Conservation (phyloP, 345 rosid genomes). For the Microthlaspi erraticum region DNA sequence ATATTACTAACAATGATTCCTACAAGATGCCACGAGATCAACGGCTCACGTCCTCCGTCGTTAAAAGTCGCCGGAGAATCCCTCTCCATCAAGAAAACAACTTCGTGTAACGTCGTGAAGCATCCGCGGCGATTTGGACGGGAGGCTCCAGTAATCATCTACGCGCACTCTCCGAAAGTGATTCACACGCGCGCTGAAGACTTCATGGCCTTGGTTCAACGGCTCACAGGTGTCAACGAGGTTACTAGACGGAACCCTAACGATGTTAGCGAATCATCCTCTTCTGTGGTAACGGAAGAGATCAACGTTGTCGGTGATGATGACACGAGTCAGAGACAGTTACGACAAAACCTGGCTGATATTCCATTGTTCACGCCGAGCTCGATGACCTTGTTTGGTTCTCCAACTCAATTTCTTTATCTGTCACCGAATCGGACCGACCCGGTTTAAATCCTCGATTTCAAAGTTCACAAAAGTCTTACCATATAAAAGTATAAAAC, state of each 20-base stretch:
- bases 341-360: conserved; percentile 27
- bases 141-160: conserved; percentile 62
- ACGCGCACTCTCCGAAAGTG: conserved; percentile 68
- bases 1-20: conserved; percentile 47
- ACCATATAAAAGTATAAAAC: not conserved
- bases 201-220: conserved; percentile 85
- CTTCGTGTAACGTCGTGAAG: conserved; percentile 19
- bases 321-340: not conserved
- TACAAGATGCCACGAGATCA: conserved; percentile 38
- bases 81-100: conserved; percentile 49
- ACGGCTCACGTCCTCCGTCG: conserved; percentile 30
- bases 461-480: conserved; percentile 32
- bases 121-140: conserved; percentile 46
- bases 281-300: conserved; percentile 37
- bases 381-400: conserved; percentile 42
- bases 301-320: conserved; percentile 24
- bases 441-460: conserved; percentile 22
- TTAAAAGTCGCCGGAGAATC: conserved; percentile 46
- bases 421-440: conserved; percentile 25
- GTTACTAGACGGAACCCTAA: conserved; percentile 28
- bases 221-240: conserved; percentile 62
- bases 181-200: conserved; percentile 80
- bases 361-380: conserved; percentile 46
- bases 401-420: conserved; percentile 31
- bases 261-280: conserved; percentile 32